Percentiles rank a stretch among this genome's conserved stretches.
phyloP scores from a whole-genome alignment of 306 rosid species.

The Prunus fruticosa region DNA sequence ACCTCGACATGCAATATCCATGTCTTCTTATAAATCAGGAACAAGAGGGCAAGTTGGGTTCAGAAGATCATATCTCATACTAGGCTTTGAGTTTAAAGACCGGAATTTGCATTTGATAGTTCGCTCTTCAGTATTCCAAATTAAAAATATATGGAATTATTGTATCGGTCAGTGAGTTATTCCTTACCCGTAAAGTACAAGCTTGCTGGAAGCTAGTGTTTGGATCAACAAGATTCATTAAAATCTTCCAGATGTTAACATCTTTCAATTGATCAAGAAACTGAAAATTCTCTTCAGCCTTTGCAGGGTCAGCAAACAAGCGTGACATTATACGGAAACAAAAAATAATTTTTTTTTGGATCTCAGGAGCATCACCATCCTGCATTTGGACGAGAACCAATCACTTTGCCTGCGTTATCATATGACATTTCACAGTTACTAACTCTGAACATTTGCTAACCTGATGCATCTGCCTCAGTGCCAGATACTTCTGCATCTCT shows the following conservation, averaged over 20 bases:
- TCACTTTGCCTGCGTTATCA: slow-evolving; percentile 23
- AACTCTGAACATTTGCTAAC: slow-evolving; percentile 47
- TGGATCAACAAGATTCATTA: slow-evolving; percentile 82
- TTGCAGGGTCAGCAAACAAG: slow-evolving; percentile 70
- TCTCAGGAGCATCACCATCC: slow-evolving; percentile 81
- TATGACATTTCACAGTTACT: slow-evolving; percentile 22
- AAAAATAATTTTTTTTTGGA: slow-evolving; percentile 66
- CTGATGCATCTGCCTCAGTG: slow-evolving; percentile 71
- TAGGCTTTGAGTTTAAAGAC: neutral
- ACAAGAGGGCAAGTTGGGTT: neutral
- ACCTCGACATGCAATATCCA: slow-evolving; percentile 23
- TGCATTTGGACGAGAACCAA: slow-evolving; percentile 54
- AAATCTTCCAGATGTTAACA: slow-evolving; percentile 90
- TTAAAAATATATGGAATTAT: neutral
- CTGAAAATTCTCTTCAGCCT: slow-evolving; percentile 86
- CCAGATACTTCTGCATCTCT: slow-evolving; percentile 94
- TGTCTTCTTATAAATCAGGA: slow-evolving; percentile 2
- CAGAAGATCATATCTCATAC: neutral
- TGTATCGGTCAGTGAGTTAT: slow-evolving; percentile 7
- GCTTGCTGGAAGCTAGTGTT: slow-evolving; percentile 71
- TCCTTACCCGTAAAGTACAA: slow-evolving; percentile 58
- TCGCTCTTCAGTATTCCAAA: neutral
- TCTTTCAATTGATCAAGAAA: slow-evolving; percentile 92
- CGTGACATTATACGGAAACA: slow-evolving; percentile 90
- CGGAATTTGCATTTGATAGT: slow-evolving; percentile 3